These are phyloP conservation scores for Pneumocystis murina DNA, from an alignment of 1,139 yeast species.

Conservation along the genomic window DNA sequence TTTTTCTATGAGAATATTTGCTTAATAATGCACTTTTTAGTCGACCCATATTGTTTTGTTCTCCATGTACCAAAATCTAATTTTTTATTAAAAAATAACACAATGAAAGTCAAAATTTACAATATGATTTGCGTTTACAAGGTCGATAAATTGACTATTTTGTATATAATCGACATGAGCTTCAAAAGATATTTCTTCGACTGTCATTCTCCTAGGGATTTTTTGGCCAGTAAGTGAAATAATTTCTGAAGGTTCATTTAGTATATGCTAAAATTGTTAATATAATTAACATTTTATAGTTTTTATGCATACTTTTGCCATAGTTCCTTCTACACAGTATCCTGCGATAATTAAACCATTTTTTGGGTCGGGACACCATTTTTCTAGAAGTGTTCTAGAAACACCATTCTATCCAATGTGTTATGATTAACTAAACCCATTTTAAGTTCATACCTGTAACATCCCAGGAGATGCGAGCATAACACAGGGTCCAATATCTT, in stretches of 20 bases:
- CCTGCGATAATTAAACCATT: slow-evolving; percentile 84
- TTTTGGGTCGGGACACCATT: slow-evolving; percentile 95
- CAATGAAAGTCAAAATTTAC: slow-evolving; percentile 3
- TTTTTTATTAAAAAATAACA: slow-evolving; percentile 24
- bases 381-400: slow-evolving; percentile 75
- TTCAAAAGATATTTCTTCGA: slow-evolving; percentile 95
- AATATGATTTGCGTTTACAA: slow-evolving; percentile 60
- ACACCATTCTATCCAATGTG: slow-evolving; percentile 44
- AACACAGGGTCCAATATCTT: slow-evolving; percentile 90
- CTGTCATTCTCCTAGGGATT: slow-evolving; percentile 71
- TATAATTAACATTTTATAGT: not conserved
- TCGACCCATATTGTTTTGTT: slow-evolving; percentile 94
- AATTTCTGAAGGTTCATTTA: slow-evolving; percentile 79
- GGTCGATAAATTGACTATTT: slow-evolving; percentile 77
- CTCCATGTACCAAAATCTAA: slow-evolving; percentile 73
- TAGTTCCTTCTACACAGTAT: slow-evolving; percentile 94
- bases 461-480: slow-evolving; percentile 96
- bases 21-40: slow-evolving; percentile 81
- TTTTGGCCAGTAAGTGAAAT: slow-evolving; percentile 61
- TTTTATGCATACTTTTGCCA: slow-evolving; percentile 41
- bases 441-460: slow-evolving; percentile 40
- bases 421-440: not conserved
- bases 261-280: slow-evolving; percentile 36
- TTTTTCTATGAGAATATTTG: slow-evolving; percentile 63
- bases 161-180: slow-evolving; percentile 97